phyloP scores from a whole-genome alignment of 2,329 filamentous ascomycete genomes.

The Verruconis gallopava region DNA sequence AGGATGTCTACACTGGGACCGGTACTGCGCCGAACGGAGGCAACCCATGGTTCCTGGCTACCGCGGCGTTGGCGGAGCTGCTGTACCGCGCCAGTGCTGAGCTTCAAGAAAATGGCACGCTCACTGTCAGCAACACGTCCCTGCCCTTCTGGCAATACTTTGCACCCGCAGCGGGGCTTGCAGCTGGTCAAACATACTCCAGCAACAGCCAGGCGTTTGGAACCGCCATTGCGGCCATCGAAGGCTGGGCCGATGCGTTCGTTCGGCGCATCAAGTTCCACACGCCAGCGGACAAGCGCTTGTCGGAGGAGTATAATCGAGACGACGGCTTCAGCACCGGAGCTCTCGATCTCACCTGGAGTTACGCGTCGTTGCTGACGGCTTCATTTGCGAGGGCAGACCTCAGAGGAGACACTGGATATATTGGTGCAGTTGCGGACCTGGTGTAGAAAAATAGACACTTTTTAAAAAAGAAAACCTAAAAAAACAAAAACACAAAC shows the following conservation, averaged over 20 bases:
- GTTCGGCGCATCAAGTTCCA: conserved; percentile 21
- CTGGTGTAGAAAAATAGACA: too few species aligned
- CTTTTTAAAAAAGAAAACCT: not conserved
- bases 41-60: conserved; percentile 24
- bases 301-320: conserved; percentile 22
- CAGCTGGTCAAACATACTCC: conserved; percentile 15
- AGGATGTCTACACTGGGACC: conserved; percentile 22
- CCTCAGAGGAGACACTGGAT: conserved; percentile 12
- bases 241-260: conserved; percentile 24
- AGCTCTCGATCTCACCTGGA: conserved; percentile 22
- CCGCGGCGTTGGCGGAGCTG: conserved; percentile 20
- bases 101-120: conserved; percentile 13
- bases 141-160: conserved; percentile 23
- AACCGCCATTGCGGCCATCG: conserved; percentile 15
- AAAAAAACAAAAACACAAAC: too few species aligned
- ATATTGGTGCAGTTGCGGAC: conserved; percentile 10
- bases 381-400: conserved; percentile 15
- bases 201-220: conserved; percentile 15
- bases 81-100: conserved; percentile 17
- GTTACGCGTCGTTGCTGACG: conserved; percentile 21
- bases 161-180: conserved; percentile 15
- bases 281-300: conserved; percentile 16
- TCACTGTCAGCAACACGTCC: conserved; percentile 18
- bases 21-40: conserved; percentile 19
- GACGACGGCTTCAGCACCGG: conserved; percentile 17